A percentile compares a stretch with the other conserved stretches of the same genome.
phyloP scores from a whole-genome alignment of 2,329 filamentous ascomycete species.

The Fusarium sororula region DNA sequence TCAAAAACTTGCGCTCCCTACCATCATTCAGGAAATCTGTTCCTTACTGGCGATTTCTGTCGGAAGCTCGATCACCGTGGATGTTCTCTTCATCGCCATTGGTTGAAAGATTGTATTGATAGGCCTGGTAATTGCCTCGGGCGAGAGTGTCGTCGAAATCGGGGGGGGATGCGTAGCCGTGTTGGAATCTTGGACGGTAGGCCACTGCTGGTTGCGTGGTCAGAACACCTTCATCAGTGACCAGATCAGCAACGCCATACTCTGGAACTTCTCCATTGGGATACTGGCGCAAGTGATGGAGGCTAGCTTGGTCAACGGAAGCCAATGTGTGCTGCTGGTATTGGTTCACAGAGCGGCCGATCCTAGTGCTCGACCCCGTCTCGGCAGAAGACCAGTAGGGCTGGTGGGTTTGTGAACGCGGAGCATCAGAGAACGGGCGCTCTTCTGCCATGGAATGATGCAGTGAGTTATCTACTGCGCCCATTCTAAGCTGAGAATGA shows the following conservation, averaged over 20 bases:
- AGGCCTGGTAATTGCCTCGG: not conserved
- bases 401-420: slow-evolving; percentile 10
- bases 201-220: not conserved
- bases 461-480: not conserved
- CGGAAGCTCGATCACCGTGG: not conserved
- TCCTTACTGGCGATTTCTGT: not conserved
- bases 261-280: slow-evolving; percentile 1
- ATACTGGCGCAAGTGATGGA: not conserved
- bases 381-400: slow-evolving; percentile 20
- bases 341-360: slow-evolving; percentile 18
- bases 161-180: not conserved
- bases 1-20: not conserved
- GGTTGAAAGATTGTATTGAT: not conserved
- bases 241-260: not conserved
- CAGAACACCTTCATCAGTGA: not conserved
- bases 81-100: not conserved
- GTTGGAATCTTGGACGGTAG: not conserved
- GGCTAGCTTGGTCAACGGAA: not conserved
- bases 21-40: not conserved
- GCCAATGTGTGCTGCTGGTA: slow-evolving; percentile 13
- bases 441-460: not conserved
- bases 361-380: slow-evolving; percentile 10
- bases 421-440: not conserved
- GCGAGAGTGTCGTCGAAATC: not conserved
- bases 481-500: not conserved